Base-by-base conservation (phyloP, 176 grass and related monocot genomes). In the Ensete ventricosum region DNA sequence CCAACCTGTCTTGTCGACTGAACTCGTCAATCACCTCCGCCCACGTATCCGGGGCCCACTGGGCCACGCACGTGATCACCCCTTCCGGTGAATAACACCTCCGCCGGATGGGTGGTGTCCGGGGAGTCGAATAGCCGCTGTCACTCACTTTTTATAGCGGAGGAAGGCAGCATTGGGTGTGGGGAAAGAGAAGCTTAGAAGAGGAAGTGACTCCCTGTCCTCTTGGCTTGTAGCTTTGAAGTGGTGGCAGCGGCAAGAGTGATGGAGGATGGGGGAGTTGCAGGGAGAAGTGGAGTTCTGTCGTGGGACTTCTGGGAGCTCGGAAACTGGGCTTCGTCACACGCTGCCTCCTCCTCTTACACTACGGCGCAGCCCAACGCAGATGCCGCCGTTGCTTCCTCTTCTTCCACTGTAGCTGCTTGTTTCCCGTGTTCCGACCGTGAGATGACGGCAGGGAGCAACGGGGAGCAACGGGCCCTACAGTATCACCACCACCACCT, bases 191-290 rank as follows among this genome's bases (percentile, higher is more conserved):
- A 43, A 43, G 34, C 34, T 6, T 43, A 43, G 34, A 43, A 43
- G 34, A 43, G 27, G 34, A 43, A 43, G 34, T 0, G 34, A 43
- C 34, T 43, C 34, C 34, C 34, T 43, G 4, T 43, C 4, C 4
- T 43, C 34, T 43, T 43, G 34, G 4, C 34, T 43, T 21, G 57
- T n/a, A 8, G 7, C 19, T 60, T 60, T 60, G 14, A 19, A n/a
- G 57, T 14, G n/a, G 16, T 20, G 14, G 57, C 7, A n/a, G 57
- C 17, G 19, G 65, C 34, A 14, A 48, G 26, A 43, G 34, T 29
- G 24, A 74, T 74, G 52, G 71, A 73, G 71, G 16, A 53, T 29
- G 53, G 53, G 9, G 53, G 72, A 55, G 72, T 17, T 8, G 67
- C 63, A 25, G 48, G 43, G 8, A 57, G 53, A 2, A 57, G 24